Base-by-base conservation (phyloP, 2,329 filamentous ascomycete species). In the Ophiocordyceps robertsii region DNA sequence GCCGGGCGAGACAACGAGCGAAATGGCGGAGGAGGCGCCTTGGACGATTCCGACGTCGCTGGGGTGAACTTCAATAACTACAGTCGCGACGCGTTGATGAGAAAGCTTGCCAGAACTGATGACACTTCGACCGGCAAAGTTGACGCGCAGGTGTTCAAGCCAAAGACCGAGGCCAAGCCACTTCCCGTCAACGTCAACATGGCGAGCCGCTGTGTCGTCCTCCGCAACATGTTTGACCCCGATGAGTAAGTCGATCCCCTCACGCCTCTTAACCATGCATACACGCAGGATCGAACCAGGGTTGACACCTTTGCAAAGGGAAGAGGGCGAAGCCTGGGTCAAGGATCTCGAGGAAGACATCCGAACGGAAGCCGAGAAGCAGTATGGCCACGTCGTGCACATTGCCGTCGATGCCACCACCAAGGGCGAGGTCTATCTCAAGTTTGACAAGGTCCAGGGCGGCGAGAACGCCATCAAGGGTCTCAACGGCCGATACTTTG, bases 11-110 rank as follows among this genome's bases (percentile, higher is more conserved):
- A 94, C 56, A 86, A 81, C 61, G 87, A 95, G 57, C 95, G 95
- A 65, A 77, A 84, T 38, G 84, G 85, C 46, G 88, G 88, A 53
- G 90, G 90, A 40, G 95, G 89, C 67, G 92, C 92, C 55, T 72
- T 98, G 41, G 92, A 98, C 66, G 92, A 98, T 60, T 94, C 89
- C 48, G 92, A 98, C 63, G 92, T 98, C 60, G 87, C 85, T 41
- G 92, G 92, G 58, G 90, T 98, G 65, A 96, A 96, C 68, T 96
- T 96, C 82, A 95, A 88, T 75, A 95, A 95, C 66, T 95, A 94
- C 71, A 95, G 87, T 73, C 86, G 92, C 68, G 88, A 96, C 70
- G 86, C 89, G 59, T 81, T 98, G 66, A 98, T 98, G 92, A 80
- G 87, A 65, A 95, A 96, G 69, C 84, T 98, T 66, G 89, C 92